These are phyloP conservation scores for Zopfochytrium polystomum DNA, from an alignment of 371 early-diverging fungal genomes.

Conservation along the genomic window DNA sequence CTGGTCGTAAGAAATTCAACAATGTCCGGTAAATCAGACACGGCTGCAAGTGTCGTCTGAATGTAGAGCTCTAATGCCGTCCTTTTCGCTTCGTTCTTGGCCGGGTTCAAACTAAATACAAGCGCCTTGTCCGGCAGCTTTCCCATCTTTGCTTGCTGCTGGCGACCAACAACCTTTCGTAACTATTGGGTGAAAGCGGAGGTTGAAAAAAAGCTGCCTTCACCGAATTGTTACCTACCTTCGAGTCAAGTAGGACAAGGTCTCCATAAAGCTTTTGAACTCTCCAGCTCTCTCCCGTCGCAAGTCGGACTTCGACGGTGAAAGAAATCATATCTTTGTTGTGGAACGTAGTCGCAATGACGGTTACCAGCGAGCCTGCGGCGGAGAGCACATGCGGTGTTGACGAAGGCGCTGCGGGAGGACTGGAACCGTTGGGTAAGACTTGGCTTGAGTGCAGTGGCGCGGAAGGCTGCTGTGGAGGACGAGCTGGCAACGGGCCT, in stretches of 20 bases:
- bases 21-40: slow-evolving; percentile 58
- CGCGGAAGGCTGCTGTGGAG: too few species aligned
- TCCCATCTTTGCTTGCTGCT: slow-evolving; percentile 50
- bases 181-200: slow-evolving; percentile 5
- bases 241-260: slow-evolving; percentile 67
- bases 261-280: slow-evolving; percentile 80
- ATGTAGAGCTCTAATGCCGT: slow-evolving; percentile 74
- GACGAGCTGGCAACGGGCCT: too few species aligned
- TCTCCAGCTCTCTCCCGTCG: slow-evolving; percentile 63
- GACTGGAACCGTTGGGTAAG: too few species aligned
- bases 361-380: too few species aligned
- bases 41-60: slow-evolving; percentile 57
- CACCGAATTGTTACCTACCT: too few species aligned
- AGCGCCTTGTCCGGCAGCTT: slow-evolving; percentile 76
- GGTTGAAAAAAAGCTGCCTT: too few species aligned
- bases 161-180: slow-evolving; percentile 31
- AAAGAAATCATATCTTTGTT: too few species aligned
- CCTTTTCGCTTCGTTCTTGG: slow-evolving; percentile 40
- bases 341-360: too few species aligned
- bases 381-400: too few species aligned
- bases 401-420: too few species aligned
- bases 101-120: slow-evolving; percentile 44
- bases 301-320: slow-evolving; percentile 17
- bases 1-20: slow-evolving; percentile 74
- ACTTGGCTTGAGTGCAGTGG: too few species aligned